These are phyloP conservation scores for Lipomyces chichibuensis DNA, from an alignment of 805 yeast species.

Conservation along the genomic window DNA sequence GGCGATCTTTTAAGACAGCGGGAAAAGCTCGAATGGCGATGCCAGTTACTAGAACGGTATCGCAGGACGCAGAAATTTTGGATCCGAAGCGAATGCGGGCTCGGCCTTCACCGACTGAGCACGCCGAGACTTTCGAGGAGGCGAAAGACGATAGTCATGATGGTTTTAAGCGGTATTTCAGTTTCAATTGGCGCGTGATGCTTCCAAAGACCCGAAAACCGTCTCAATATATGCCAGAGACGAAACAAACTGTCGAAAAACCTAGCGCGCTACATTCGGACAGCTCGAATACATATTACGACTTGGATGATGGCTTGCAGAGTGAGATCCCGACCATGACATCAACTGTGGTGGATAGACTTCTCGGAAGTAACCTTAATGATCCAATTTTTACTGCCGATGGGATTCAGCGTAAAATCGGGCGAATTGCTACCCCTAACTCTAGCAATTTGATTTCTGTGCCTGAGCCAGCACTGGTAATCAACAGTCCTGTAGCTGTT, in stretches of 20 bases:
- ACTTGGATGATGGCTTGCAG: neutral
- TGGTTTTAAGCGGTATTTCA: conserved; percentile 13
- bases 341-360: neutral
- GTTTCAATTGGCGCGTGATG: conserved; percentile 27
- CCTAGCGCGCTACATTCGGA: neutral
- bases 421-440: neutral
- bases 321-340: neutral
- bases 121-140: neutral
- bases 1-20: neutral
- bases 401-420: neutral
- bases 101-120: neutral
- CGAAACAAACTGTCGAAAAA: neutral
- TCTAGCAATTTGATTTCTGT: neutral
- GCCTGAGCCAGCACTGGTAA: neutral
- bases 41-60: neutral
- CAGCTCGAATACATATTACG: neutral
- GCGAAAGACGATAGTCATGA: neutral
- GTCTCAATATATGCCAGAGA: neutral
- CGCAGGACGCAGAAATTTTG: neutral
- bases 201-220: conserved; percentile 2
- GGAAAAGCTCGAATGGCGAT: neutral
- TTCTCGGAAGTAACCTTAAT: conserved; percentile 2
- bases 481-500: neutral
- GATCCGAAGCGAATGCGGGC: neutral
- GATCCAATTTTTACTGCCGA: neutral